A percentile compares a stretch with the other conserved stretches of the same genome.
phyloP scores from a whole-genome alignment of 2,329 filamentous ascomycete species.

The Colletotrichum sp. region DNA sequence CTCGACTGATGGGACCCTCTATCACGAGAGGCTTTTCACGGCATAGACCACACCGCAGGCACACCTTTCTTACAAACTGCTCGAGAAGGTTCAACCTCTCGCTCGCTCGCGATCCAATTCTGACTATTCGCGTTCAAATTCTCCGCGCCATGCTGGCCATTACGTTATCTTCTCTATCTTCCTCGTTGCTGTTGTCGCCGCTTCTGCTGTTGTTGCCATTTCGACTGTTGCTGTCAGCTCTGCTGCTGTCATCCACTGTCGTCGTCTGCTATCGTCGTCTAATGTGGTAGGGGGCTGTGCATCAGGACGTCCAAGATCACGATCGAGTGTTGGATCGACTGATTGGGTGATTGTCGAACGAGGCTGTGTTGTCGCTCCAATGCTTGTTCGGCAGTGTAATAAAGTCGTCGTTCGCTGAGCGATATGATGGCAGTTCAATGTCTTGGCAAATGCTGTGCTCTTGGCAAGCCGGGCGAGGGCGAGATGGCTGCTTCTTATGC shows the following conservation, averaged over 20 bases:
- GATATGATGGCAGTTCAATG: not conserved
- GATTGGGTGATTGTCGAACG: not conserved
- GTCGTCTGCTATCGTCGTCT: too few relatives aligned
- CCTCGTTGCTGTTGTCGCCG: too few relatives aligned
- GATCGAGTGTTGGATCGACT: not conserved
- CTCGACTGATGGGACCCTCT: too few relatives aligned
- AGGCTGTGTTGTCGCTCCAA: not conserved
- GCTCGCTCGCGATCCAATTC: not conserved
- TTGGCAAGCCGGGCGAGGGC: not conserved
- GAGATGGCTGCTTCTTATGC: slow-evolving; percentile 5
- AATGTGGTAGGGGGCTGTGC: not conserved
- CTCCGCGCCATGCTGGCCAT: not conserved
- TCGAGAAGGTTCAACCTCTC: not conserved
- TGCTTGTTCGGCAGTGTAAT: not conserved
- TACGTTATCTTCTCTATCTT: rapidly evolving
- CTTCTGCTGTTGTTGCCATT: too few relatives aligned
- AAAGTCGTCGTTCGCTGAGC: not conserved
- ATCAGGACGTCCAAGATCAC: not conserved
- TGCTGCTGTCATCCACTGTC: too few relatives aligned
- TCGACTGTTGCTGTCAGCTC: too few relatives aligned
- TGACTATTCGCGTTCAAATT: not conserved
- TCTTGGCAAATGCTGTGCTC: slow-evolving; percentile 1
- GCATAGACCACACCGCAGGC: too few relatives aligned
- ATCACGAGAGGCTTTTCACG: too few relatives aligned
- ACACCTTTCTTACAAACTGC: not conserved